Percentiles rank a stretch among this genome's conserved stretches.
Evolutionary conservation across 2,329 filamentous ascomycete species (phyloP).

Genomic region (Colletotrichum costaricense): DNA sequence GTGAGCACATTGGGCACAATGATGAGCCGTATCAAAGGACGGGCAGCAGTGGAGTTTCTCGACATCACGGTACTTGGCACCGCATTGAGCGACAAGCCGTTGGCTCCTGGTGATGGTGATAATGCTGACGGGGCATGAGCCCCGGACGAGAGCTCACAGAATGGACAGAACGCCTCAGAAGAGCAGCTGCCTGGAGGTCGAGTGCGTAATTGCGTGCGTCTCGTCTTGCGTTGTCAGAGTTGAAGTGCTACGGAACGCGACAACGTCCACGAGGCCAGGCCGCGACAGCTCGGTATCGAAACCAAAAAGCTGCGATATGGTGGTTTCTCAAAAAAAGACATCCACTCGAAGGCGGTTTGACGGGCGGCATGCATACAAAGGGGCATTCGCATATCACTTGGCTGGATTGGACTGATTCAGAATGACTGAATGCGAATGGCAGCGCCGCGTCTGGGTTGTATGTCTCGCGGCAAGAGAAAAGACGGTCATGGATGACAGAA

Average conservation of each 20-base stretch:
- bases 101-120: conserved; percentile 1
- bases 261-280: conserved; percentile 1
- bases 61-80: neutral
- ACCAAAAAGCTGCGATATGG: neutral
- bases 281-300: neutral
- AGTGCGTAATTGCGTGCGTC: conserved; percentile 23
- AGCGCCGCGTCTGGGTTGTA: neutral
- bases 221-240: conserved; percentile 12
- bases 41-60: neutral
- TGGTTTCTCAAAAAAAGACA: neutral
- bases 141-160: neutral
- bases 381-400: neutral
- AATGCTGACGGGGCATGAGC: neutral
- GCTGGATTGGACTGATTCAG: neutral
- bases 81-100: neutral
- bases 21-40: conserved; percentile 7
- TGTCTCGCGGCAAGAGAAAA: neutral
- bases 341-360: neutral
- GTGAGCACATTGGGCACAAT: conserved; percentile 10
- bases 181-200: neutral
- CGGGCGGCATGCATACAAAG: neutral
- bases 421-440: neutral
- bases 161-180: neutral
- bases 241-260: conserved; percentile 6
- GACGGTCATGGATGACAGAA: neutral